These are phyloP conservation scores for Amanita rimosa DNA, from an alignment of 768 basidiomycete species.

Conservation along the genomic window DNA sequence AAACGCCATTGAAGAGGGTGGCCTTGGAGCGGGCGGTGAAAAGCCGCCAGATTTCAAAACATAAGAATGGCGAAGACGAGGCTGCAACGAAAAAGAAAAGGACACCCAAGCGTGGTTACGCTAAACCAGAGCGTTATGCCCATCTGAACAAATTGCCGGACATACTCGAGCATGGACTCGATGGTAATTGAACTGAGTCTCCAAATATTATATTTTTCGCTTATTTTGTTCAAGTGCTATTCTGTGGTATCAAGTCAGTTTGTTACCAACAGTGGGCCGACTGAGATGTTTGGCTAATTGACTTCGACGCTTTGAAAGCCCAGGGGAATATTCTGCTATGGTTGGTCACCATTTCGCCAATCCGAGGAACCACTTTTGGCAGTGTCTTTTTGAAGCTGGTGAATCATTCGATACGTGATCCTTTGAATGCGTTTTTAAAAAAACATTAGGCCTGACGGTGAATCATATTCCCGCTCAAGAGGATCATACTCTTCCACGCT, in stretches of 20 bases:
- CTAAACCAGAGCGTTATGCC: constrained; percentile 38
- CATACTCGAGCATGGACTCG: constrained; percentile 37
- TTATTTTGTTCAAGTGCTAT: constrained; percentile 43
- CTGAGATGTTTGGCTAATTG: too few relatives aligned
- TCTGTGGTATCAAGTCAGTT: constrained; percentile 77
- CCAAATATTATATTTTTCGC: background rate
- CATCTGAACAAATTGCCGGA: constrained; percentile 44
- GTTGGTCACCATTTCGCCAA: constrained; percentile 74
- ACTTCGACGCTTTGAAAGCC: constrained; percentile 26
- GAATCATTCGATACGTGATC: constrained; percentile 1
- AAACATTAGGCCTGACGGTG: constrained; percentile 42
- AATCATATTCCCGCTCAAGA: constrained; percentile 41
- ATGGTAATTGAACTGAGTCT: constrained; percentile 31
- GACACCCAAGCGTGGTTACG: constrained; percentile 31
- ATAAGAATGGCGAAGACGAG: background rate
- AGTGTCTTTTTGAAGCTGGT: constrained; percentile 59
- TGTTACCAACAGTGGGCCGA: background rate
- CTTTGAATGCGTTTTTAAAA: background rate
- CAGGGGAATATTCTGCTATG: constrained; percentile 55
- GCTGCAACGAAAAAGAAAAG: constrained; percentile 8
- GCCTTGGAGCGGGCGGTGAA: background rate
- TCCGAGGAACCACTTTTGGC: constrained; percentile 78
- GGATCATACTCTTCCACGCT: constrained; percentile 42
- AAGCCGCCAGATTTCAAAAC: background rate
- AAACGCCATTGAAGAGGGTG: background rate